Percentiles rank a stretch among this genome's conserved stretches.
These are phyloP conservation scores for Amanita molliuscula DNA, from an alignment of 768 basidiomycete genomes.

Conservation along the genomic window DNA sequence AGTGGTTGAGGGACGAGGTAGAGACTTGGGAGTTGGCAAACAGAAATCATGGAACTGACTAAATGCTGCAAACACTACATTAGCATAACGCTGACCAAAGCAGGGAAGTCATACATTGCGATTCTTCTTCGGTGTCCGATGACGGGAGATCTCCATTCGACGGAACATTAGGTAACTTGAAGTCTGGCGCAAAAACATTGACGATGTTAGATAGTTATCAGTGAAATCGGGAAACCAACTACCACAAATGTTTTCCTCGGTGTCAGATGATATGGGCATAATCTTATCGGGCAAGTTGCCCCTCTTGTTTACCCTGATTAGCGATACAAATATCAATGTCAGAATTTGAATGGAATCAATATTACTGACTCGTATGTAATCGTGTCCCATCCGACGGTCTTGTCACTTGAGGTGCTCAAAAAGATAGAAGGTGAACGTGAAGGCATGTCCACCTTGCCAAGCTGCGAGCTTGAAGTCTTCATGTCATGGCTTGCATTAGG, in stretches of 20 bases:
- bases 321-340: slow-evolving; percentile 3
- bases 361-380: slow-evolving; percentile 15
- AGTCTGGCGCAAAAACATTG: slow-evolving; percentile 8
- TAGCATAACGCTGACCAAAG: not conserved
- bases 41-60: not conserved
- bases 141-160: slow-evolving; percentile 4
- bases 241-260: slow-evolving; percentile 33
- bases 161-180: slow-evolving; percentile 13
- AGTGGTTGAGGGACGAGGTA: not conserved
- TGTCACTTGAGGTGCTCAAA: slow-evolving; percentile 4
- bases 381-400: not conserved
- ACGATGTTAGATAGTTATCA: not conserved
- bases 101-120: slow-evolving; percentile 8
- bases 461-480: not conserved
- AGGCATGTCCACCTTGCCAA: slow-evolving; percentile 9
- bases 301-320: not conserved
- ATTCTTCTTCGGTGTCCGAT: slow-evolving; percentile 14
- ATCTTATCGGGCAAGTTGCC: slow-evolving; percentile 7
- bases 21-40: slow-evolving; percentile 1
- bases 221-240: not conserved
- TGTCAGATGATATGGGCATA: slow-evolving; percentile 21
- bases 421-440: slow-evolving; percentile 16
- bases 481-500: slow-evolving; percentile 5
- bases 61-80: not conserved
- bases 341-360: slow-evolving; percentile 1